Conservation (phyloP, 129 eudicot species). For the carrot (Daucus carota) region DNA sequence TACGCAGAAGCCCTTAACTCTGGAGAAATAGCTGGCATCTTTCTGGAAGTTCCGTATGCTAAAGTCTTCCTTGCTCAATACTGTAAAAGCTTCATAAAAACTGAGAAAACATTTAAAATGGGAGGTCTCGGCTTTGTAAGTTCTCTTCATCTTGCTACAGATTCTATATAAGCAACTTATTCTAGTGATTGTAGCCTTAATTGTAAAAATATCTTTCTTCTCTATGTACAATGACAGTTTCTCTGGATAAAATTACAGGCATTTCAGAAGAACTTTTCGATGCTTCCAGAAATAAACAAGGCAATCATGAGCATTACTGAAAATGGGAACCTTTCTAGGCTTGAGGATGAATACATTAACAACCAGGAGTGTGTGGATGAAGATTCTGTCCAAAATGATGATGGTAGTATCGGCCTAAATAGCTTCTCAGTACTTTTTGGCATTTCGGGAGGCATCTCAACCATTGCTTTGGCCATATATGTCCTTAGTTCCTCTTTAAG, state of each 20-base stretch:
- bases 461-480: background rate
- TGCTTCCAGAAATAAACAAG: background rate
- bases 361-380: background rate
- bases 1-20: conserved; percentile 32
- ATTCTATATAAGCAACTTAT: background rate
- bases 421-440: conserved; percentile 4
- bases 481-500: background rate
- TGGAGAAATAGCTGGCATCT: conserved; percentile 36
- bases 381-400: background rate
- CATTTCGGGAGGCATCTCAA: conserved; percentile 2
- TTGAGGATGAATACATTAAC: background rate
- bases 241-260: no score
- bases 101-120: conserved; percentile 41
- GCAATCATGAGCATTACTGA: background rate
- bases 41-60: conserved; percentile 40
- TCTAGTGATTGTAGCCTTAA: background rate
- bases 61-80: conserved; percentile 50
- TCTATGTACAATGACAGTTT: background rate
- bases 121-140: conserved; percentile 62
- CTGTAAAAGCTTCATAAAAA: conserved; percentile 38
- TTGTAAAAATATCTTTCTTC: no score
- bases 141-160: background rate
- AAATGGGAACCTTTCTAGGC: background rate
- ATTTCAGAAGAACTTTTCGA: background rate
- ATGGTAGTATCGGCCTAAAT: background rate